Evolutionary conservation across 768 basidiomycete species (phyloP).

Genomic region (Boletus vermiculosoides): DNA sequence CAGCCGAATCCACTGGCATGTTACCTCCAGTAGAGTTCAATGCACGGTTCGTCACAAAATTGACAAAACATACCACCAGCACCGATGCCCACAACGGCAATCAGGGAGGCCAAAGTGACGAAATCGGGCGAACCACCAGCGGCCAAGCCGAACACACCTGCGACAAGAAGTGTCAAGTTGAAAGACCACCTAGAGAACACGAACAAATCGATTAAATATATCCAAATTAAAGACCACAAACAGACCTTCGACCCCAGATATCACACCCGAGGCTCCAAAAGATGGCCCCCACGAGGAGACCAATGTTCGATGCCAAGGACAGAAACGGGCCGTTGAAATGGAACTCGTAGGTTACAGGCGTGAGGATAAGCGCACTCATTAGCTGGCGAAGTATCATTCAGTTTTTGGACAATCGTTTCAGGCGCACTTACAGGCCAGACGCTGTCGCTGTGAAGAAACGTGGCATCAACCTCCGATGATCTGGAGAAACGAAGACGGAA

Average conservation of each 20-base stretch:
- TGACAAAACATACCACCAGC: constrained; percentile 39
- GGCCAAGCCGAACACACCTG: constrained; percentile 51
- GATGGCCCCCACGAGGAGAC: constrained; percentile 50
- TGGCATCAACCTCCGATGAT: neutral
- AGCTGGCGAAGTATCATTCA: constrained; percentile 29
- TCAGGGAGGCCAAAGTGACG: constrained; percentile 45
- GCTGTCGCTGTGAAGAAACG: constrained; percentile 29
- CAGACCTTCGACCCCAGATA: constrained; percentile 49
- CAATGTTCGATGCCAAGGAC: constrained; percentile 51
- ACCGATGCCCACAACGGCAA: constrained; percentile 46
- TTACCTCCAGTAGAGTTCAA: constrained; percentile 37
- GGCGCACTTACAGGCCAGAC: constrained; percentile 37
- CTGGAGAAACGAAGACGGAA: neutral
- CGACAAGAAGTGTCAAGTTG: constrained; percentile 54
- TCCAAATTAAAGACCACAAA: neutral
- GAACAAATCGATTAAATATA: neutral
- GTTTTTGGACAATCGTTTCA: neutral
- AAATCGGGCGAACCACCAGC: constrained; percentile 49
- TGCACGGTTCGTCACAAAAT: neutral
- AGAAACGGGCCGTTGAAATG: constrained; percentile 46
- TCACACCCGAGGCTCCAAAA: constrained; percentile 51
- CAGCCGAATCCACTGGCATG: constrained; percentile 53
- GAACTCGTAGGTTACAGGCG: constrained; percentile 50
- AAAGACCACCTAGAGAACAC: constrained; percentile 42
- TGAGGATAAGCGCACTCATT: constrained; percentile 44